Conservation (phyloP, 208 protist genomes). For the Angomonas deanei region DNA sequence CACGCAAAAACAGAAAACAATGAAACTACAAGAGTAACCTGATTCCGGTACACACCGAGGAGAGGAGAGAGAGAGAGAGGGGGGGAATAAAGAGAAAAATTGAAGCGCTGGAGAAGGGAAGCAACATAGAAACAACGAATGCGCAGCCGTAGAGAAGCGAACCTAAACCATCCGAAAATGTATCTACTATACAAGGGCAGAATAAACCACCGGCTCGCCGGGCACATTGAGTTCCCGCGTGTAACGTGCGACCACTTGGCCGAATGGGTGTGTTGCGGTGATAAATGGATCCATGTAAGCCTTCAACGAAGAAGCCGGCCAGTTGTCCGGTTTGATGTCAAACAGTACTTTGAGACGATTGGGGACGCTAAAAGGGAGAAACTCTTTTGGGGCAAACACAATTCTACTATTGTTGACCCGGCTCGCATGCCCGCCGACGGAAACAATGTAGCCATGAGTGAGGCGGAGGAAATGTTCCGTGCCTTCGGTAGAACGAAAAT, state of each 20-base stretch:
- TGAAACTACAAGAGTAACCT: too few species aligned
- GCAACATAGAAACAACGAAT: neutral
- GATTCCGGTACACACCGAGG: too few species aligned
- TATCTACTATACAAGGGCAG: conserved; percentile 29
- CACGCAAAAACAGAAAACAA: too few species aligned
- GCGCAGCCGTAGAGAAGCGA: neutral
- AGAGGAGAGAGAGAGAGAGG: too few species aligned
- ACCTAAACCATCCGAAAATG: too few species aligned
- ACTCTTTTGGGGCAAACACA: conserved; percentile 41
- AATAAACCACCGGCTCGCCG: conserved; percentile 49
- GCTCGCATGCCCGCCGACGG: conserved; percentile 7
- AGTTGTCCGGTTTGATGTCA: conserved; percentile 36
- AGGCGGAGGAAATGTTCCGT: conserved; percentile 19
- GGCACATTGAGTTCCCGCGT: conserved; percentile 60
- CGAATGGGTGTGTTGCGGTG: conserved; percentile 35
- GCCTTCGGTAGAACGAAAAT: neutral
- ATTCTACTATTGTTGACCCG: conserved; percentile 15
- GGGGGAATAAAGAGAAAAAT: conserved; percentile 16
- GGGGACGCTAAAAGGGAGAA: conserved; percentile 29
- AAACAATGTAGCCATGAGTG: conserved; percentile 28
- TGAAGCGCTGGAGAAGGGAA: neutral
- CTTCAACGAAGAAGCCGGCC: conserved; percentile 30
- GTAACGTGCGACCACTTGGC: conserved; percentile 43
- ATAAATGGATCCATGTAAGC: conserved; percentile 58
- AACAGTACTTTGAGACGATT: conserved; percentile 44